phyloP scores from a whole-genome alignment of 31 red algal species.

The Endocladia muricata region DNA sequence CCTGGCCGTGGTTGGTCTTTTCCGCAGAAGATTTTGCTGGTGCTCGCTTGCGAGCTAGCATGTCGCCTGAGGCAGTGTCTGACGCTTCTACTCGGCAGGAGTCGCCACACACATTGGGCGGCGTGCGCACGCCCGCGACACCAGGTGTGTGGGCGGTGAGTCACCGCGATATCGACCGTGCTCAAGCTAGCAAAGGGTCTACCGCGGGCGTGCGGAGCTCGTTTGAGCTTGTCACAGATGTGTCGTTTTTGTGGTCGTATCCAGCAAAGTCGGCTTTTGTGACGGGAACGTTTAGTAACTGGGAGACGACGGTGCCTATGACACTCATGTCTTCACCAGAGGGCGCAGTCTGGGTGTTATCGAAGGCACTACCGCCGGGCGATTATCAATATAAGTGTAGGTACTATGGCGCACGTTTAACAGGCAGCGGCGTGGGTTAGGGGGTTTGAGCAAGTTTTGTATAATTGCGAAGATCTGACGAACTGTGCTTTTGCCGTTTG shows the following conservation, averaged over 20 bases:
- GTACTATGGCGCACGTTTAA: too few species aligned
- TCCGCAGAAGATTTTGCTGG: too few species aligned
- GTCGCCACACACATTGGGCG: slow-evolving; percentile 9
- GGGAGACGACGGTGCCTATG: slow-evolving; percentile 81
- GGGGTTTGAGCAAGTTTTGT: too few species aligned
- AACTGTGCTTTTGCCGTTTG: slow-evolving; percentile 1
- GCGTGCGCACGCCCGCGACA: slow-evolving; percentile 78
- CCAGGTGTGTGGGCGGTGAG: slow-evolving; percentile 92
- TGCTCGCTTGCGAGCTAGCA: too few species aligned
- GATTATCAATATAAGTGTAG: slow-evolving; percentile 96
- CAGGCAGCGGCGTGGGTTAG: too few species aligned
- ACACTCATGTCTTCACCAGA: slow-evolving; percentile 40
- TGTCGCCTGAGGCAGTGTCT: slow-evolving; percentile 17
- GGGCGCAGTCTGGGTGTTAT: slow-evolving; percentile 69
- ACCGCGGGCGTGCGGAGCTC: slow-evolving; percentile 27
- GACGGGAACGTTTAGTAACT: slow-evolving; percentile 90
- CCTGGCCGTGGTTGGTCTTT: background rate
- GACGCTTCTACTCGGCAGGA: background rate
- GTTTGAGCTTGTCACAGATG: slow-evolving; percentile 90
- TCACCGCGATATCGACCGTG: slow-evolving; percentile 64
- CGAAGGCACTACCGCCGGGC: slow-evolving; percentile 84
- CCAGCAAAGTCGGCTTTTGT: slow-evolving; percentile 78
- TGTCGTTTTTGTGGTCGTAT: slow-evolving; percentile 89
- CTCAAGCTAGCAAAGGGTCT: slow-evolving; percentile 17
- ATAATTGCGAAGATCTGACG: background rate